These are phyloP conservation scores for Brassica napus DNA, from an alignment of 345 rosid genomes.

Conservation along the genomic window DNA sequence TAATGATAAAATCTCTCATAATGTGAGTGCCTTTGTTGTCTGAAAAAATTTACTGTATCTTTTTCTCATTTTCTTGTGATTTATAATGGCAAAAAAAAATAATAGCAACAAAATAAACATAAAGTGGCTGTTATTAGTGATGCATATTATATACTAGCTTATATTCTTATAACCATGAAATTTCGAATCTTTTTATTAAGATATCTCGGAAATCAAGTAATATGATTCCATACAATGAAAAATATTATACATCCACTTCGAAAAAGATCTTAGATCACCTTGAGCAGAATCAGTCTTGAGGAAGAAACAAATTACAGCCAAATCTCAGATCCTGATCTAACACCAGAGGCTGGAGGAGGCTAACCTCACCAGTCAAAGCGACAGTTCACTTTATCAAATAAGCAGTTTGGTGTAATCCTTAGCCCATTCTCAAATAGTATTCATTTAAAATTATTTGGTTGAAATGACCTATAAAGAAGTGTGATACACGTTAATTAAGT, in stretches of 20 bases:
- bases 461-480: not conserved
- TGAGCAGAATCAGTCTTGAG: not conserved
- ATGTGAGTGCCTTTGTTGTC: not conserved
- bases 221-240: not conserved
- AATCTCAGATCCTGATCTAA: not conserved
- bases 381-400: not conserved
- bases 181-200: not conserved
- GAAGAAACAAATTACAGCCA: not conserved
- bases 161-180: not conserved
- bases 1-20: not conserved
- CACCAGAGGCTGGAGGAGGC: not conserved
- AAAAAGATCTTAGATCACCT: not conserved
- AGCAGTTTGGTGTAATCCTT: not conserved
- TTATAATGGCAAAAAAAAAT: not conserved
- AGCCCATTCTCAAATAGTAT: not conserved
- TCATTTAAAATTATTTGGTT: not conserved
- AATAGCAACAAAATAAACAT: not conserved
- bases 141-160: too few relatives aligned
- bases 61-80: not conserved
- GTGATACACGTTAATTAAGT: not conserved
- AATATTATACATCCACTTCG: not conserved
- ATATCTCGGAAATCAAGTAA: not conserved
- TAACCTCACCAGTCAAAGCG: not conserved
- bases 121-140: not conserved
- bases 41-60: not conserved